Evolutionary conservation across 2,329 filamentous ascomycete species (phyloP), one percentile per base, ranked within the genome.

Genomic region (Calonectria montana): DNA sequence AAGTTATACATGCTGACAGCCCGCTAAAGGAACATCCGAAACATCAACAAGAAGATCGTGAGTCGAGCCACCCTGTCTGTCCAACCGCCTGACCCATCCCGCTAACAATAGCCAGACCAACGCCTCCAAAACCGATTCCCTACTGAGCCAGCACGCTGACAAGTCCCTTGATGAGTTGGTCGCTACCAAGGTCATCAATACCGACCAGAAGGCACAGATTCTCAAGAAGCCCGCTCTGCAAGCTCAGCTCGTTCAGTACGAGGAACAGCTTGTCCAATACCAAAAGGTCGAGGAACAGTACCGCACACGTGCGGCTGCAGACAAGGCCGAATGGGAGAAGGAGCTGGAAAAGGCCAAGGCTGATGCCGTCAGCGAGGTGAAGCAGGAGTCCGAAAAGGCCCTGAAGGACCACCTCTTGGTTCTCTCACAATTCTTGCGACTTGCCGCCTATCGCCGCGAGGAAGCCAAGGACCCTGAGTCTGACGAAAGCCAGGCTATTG

Each of bases 21-120:
- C 15, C 10, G 16, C 13, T 7, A 27, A 77, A 98, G 95, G 89
- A 95, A 91, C 84, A 94, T 98, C 79, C 95, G 96, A 81, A 97
- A 97, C 84, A 87, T 97, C 80, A 94, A 92, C 88, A 98, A 98
- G 90, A 98, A 98, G 87, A 92, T 98, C 80, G 94, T 97, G 86
- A 86, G 94, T 87, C 67, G 48, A 61, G 39, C 41, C 47, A 35
- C 43, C 83, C 35, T 37, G 15, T 1, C 35, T 23, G 53, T 59
- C 53, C 53, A 70, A 66, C 57, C 57, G 25, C 70, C 48, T 64
- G 25, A 43, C 66, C 35, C 61, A 64, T 73, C 65, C 72, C 76
- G 59, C 76, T 78, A 74, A 78, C 70, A 50, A 25, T 41, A 29
- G 45, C 15, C 73, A 94, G 92, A 87, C 89, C 81, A 92, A 92